These are phyloP conservation scores for Pleurotus sapidus DNA, from an alignment of 768 basidiomycete genomes.

Conservation along the genomic window DNA sequence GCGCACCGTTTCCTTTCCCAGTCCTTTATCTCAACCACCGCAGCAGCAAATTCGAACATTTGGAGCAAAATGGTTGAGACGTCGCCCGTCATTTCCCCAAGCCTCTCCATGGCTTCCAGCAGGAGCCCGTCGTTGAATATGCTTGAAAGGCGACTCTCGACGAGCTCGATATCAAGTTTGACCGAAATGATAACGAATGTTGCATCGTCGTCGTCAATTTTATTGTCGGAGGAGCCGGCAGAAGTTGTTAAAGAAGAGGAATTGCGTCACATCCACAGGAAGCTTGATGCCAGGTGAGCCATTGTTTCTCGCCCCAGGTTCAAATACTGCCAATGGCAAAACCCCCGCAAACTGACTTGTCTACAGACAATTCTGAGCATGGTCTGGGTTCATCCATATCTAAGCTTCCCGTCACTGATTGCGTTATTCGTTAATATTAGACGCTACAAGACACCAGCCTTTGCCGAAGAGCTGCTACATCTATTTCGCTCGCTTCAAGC, in stretches of 20 bases:
- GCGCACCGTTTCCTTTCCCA: not conserved
- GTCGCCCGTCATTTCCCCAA: conserved; percentile 14
- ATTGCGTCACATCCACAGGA: conserved; percentile 51
- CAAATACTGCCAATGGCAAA: conserved; percentile 20
- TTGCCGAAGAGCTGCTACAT: conserved; percentile 53
- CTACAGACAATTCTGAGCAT: conserved; percentile 28
- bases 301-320: conserved; percentile 21
- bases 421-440: conserved; percentile 34
- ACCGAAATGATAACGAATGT: conserved; percentile 26
- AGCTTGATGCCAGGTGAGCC: conserved; percentile 71
- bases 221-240: conserved; percentile 29
- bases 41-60: conserved; percentile 5
- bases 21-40: not conserved
- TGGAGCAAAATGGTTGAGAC: conserved; percentile 10
- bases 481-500: conserved; percentile 54
- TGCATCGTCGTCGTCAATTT: conserved; percentile 27
- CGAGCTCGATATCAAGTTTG: conserved; percentile 30
- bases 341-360: conserved; percentile 30
- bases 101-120: not conserved
- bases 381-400: conserved; percentile 30
- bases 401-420: conserved; percentile 15
- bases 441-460: conserved; percentile 58
- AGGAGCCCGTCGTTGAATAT: not conserved
- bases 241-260: conserved; percentile 55
- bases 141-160: conserved; percentile 24